Base-by-base conservation (phyloP, 805 yeast genomes). In the Priceomyces castillae region DNA sequence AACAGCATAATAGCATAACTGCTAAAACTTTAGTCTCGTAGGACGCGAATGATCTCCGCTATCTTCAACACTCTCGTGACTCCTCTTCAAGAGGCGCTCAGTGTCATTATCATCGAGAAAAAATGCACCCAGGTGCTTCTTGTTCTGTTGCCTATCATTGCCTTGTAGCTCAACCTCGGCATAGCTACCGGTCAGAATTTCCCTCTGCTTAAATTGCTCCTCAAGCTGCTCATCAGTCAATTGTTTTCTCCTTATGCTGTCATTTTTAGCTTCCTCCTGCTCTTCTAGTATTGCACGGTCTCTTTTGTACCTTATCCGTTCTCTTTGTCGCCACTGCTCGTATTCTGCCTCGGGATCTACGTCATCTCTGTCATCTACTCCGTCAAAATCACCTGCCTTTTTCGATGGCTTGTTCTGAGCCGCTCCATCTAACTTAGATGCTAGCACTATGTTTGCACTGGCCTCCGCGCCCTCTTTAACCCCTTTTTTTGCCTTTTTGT, bases 351-450 rank as follows among this genome's bases (percentile, higher is more conserved):
- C 64, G 2, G 68, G 68, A 18, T 65, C 60, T 14, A 61, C n/a
- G 39, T 63, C 65, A 45, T 67, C 72, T 1, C 58, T 52, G 46
- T 67, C 73, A 43, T 62, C 64, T 1, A 62, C 53, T 1, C 69
- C 71, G 41, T 61, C 64, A 39, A 53, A 64, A n/a, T 46, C 44
- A 11, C 43, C 52, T 10, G 38, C 23, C 5, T n/a, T 5, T n/a
- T 25, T 17, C 7, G 26, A 23, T 12, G 19, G 25, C 22, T 11
- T 11, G n/a, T 15, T 39, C 14, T 11, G 20, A 17, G 12, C 25
- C 19, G 30, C 26, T 34, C 17, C 31, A n/a, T 41, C 43, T 3
- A 40, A 40, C 26, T 31, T 42, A 19, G 22, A 23, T 22, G 35
- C 28, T 17, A 35, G 18, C 14, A 35, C 23, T 15, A 34, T 38